These are phyloP conservation scores for Millerago galiae DNA, from an alignment of 805 yeast species.

Conservation along the genomic window DNA sequence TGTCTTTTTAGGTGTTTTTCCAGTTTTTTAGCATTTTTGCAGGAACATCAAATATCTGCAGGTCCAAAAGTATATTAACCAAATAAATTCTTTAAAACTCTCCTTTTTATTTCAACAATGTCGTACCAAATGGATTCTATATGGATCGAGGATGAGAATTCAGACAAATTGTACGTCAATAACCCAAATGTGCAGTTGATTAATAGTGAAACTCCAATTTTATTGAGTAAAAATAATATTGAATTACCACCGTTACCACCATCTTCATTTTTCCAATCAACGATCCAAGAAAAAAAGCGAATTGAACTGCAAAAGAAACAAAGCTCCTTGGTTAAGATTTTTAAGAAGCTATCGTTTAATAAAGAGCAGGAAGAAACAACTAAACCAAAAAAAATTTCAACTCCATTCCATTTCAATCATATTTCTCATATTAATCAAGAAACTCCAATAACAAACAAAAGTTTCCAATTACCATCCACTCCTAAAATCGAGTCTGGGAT, in stretches of 20 bases:
- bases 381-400: constrained; percentile 25
- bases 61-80: neutral
- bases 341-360: constrained; percentile 24
- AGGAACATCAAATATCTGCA: neutral
- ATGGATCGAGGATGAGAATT: constrained; percentile 35
- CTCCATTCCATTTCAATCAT: constrained; percentile 35
- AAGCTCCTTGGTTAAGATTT: constrained; percentile 21
- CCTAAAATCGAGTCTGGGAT: constrained; percentile 7
- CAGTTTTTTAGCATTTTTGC: too few species aligned
- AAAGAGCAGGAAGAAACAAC: constrained; percentile 8
- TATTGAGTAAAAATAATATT: constrained; percentile 29
- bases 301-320: constrained; percentile 15
- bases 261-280: constrained; percentile 15
- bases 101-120: neutral
- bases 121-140: constrained; percentile 30
- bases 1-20: too few species aligned
- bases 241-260: constrained; percentile 31
- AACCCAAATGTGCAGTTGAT: constrained; percentile 26
- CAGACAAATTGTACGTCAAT: constrained; percentile 25
- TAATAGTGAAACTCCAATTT: constrained; percentile 29
- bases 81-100: neutral
- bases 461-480: constrained; percentile 10
- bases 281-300: constrained; percentile 6
- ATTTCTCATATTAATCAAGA: constrained; percentile 32
- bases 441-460: constrained; percentile 12